phyloP scores from a whole-genome alignment of 257 asterid genomes.

The Nicotiana obtusifolia region DNA sequence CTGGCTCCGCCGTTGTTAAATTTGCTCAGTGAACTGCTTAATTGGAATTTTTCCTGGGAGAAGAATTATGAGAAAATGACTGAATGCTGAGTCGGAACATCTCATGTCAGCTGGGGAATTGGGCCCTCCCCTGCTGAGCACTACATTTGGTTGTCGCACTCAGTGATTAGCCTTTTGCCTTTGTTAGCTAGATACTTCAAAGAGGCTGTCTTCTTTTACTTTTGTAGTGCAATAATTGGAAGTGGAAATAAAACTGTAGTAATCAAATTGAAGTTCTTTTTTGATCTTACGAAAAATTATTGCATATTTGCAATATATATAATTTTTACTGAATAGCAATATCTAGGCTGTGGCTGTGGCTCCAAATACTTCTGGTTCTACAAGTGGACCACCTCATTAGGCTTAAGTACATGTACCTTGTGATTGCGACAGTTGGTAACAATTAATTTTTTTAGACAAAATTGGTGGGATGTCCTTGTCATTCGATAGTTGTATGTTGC shows the following conservation, averaged over 20 bases:
- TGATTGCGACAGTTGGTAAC: too few relatives aligned
- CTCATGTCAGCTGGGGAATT: background rate
- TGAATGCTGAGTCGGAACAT: background rate
- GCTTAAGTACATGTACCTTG: too few relatives aligned
- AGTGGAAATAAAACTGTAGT: background rate
- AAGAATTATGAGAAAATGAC: too few relatives aligned
- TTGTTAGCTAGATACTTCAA: background rate
- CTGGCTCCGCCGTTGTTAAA: too few relatives aligned
- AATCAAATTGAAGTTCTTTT: background rate
- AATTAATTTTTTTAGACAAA: too few relatives aligned
- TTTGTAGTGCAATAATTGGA: too few relatives aligned
- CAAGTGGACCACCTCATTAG: too few relatives aligned
- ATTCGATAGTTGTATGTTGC: background rate
- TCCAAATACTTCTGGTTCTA: too few relatives aligned
- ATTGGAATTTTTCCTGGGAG: too few relatives aligned
- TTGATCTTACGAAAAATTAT: background rate
- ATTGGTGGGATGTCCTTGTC: constrained; percentile 8
- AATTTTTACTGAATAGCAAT: background rate
- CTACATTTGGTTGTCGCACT: background rate
- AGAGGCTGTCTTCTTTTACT: too few relatives aligned
- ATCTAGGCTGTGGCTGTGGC: background rate
- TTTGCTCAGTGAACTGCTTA: too few relatives aligned
- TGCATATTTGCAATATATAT: background rate
- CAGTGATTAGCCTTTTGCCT: background rate
- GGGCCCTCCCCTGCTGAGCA: background rate